Percentiles rank a stretch among this genome's conserved stretches.
These are phyloP conservation scores for Hirsutella rhossiliensis DNA, from an alignment of 2,329 filamentous ascomycete genomes.

Conservation along the genomic window DNA sequence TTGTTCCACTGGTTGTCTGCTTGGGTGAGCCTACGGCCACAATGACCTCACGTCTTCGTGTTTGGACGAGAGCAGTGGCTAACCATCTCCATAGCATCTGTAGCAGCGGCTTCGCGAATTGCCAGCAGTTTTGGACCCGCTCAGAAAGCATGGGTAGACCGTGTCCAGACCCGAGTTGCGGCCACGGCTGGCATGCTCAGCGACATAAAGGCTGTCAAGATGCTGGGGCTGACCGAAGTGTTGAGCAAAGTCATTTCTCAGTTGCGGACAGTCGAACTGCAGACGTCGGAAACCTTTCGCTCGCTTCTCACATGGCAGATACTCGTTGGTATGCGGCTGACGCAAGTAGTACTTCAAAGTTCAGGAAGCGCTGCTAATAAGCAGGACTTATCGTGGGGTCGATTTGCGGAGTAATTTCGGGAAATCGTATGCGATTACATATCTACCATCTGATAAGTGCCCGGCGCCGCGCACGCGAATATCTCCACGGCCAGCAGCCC, in stretches of 20 bases:
- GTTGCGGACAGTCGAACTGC: not conserved
- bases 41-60: too few relatives aligned
- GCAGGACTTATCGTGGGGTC: too few relatives aligned
- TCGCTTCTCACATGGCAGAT: not conserved
- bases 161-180: slow-evolving; percentile 1
- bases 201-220: slow-evolving; percentile 4
- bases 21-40: not conserved
- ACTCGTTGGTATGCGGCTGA: not conserved
- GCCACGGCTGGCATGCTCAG: slow-evolving; percentile 1
- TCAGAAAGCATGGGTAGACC: not conserved
- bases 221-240: slow-evolving; percentile 1
- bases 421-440: too few relatives aligned
- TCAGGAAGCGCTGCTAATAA: too few relatives aligned
- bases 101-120: not conserved
- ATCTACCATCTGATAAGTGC: too few relatives aligned
- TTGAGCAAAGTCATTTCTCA: not conserved
- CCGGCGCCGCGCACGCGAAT: too few relatives aligned
- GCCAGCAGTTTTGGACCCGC: not conserved
- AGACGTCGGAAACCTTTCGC: not conserved
- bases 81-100: not conserved
- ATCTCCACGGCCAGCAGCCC: too few relatives aligned
- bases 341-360: too few relatives aligned
- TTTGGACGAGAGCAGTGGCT: not conserved
- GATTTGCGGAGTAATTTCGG: too few relatives aligned
- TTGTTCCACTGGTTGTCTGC: slow-evolving; percentile 1